Evolutionary conservation across 331 rosid genomes (phyloP), one percentile per base, ranked within the genome.

Genomic region (Spiraea crenata): DNA sequence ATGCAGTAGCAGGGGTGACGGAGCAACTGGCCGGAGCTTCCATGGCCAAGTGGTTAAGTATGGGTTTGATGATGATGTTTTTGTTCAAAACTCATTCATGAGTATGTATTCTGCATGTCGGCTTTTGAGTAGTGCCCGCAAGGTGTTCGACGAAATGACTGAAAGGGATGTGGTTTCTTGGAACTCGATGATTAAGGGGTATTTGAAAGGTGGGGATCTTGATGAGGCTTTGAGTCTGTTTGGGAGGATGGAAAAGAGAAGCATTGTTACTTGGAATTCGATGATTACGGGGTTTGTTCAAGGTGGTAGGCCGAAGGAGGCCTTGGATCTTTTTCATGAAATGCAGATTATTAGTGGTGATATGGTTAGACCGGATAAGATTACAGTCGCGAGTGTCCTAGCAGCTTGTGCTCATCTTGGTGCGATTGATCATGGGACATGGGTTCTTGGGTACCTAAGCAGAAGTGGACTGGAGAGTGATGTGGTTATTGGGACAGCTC

Each of bases 381-480:
- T 89, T 66, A 89, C 96, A 14, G 63, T 92, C 47, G 85, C 98
- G 17, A 84, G 92, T 78, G 93, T 82, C 6, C 86, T 92, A 35
- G 81, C 93, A 12, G 97, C 97, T 72, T 92, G 97, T 80, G 84
- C 97, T 50, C 72, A 73, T 52, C 84, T 92, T 52, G 96, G 96
- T 9, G 82, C 88, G 2, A 78, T 84, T 72, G 90, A 85, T 69
- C 84, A 89, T 52, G 98, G 97, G 14, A 89, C 67, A 76, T 89
- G 96, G 98, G 83, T 89, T 66, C 92, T 87, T 79, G 70, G 77
- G 72, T 87, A 85, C 76, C 41, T 89, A 63, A 82, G 72, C 63
- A 87, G 83, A 77, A 79, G 73, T 47, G 76, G 82, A 17, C 67
- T 87, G 55, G 90, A 76, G 56, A 81, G 80, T 76, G 98, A 92